Conservation (phyloP, 257 asterid genomes). For the Solanum chiquidenum region DNA sequence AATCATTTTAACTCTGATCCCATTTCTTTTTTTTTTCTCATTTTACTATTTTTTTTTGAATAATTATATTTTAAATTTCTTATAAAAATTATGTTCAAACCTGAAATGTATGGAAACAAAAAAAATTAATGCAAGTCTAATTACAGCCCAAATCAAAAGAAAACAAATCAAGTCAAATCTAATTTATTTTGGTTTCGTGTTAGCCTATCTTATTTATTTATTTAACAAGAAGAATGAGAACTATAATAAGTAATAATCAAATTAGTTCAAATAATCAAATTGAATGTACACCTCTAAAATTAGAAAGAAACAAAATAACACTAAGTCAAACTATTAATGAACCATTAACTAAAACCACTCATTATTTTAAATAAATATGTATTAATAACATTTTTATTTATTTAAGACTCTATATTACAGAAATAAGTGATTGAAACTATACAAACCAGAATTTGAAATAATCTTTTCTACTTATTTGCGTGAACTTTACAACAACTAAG, state of each 20-base stretch:
- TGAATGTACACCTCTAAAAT: neutral
- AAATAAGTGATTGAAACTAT: neutral
- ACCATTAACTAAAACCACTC: neutral
- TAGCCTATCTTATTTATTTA: neutral
- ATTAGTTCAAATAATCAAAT: neutral
- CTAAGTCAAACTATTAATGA: neutral
- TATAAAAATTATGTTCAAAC: neutral
- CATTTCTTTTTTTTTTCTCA: neutral
- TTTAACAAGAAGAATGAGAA: neutral
- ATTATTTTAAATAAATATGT: neutral
- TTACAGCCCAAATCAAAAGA: neutral
- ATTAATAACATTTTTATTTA: neutral
- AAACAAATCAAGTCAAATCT: neutral
- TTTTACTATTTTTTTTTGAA: neutral
- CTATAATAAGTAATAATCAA: neutral
- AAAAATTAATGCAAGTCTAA: neutral
- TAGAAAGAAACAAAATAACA: neutral
- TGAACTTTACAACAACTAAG: neutral
- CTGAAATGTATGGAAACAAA: neutral
- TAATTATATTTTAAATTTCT: neutral
- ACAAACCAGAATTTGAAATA: neutral
- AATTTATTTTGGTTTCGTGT: neutral
- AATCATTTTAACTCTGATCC: neutral
- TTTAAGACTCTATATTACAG: neutral
- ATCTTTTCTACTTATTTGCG: neutral